These are phyloP conservation scores for Tardiomyces digboiensis DNA, from an alignment of 1,139 yeast species.

Conservation along the genomic window DNA sequence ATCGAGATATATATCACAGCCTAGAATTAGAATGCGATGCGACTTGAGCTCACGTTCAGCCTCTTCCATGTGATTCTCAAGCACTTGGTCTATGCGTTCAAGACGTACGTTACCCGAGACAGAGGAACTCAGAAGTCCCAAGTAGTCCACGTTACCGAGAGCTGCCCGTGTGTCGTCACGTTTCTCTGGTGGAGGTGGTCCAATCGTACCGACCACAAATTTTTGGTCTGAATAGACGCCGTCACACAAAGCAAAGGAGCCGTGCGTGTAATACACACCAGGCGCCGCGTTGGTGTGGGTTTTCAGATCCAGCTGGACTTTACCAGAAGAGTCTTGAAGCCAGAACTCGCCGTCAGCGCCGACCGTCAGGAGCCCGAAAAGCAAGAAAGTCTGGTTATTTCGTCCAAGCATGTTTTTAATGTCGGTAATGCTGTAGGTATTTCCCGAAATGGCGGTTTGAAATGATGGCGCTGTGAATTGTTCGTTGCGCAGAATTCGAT, in stretches of 20 bases:
- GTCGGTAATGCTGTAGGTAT: constrained; percentile 50
- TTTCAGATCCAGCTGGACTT: constrained; percentile 58
- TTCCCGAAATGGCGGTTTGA: constrained; percentile 25
- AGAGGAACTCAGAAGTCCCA: constrained; percentile 45
- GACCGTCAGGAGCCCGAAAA: constrained; percentile 66
- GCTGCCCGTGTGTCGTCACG: constrained; percentile 57
- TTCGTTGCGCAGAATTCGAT: constrained; percentile 68
- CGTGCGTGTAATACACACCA: constrained; percentile 67
- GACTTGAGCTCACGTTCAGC: constrained; percentile 47
- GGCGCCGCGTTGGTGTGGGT: constrained; percentile 51
- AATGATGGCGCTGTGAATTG: constrained; percentile 46
- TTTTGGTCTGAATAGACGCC: constrained; percentile 68
- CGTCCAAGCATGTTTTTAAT: constrained; percentile 82
- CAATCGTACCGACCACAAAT: constrained; percentile 67
- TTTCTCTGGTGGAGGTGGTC: constrained; percentile 85
- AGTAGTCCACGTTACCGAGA: constrained; percentile 71
- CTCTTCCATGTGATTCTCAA: constrained; percentile 43
- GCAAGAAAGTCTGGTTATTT: constrained; percentile 62
- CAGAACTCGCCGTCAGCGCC: constrained; percentile 61
- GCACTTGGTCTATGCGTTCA: constrained; percentile 47
- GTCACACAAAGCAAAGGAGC: constrained; percentile 73
- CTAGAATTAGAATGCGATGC: constrained; percentile 59
- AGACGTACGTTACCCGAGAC: constrained; percentile 25
- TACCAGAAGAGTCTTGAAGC: constrained; percentile 75
- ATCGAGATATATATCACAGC: constrained; percentile 65